Evolutionary conservation across 2,329 filamentous ascomycete species (phyloP), one percentile per base, ranked within the genome.

Genomic region (Anthostomella pinea): DNA sequence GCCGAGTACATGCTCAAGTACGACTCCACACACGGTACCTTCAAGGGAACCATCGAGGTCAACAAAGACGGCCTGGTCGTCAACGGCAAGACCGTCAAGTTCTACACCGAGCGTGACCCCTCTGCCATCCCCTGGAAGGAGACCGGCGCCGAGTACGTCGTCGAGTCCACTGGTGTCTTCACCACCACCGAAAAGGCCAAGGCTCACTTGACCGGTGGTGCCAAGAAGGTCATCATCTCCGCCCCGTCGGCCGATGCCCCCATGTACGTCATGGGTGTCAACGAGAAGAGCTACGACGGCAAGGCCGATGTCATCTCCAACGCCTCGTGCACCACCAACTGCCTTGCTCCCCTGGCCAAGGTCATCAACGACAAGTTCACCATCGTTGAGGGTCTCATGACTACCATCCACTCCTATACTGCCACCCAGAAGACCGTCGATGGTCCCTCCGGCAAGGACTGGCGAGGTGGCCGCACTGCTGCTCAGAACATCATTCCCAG

Each of bases 181-280:
- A 97, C 91, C 79, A 96, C 90, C 75, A 90, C 75, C 60, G 91
- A 95, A 52, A 95, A 95, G 87, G 91, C 91, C 67, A 80, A 78
- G 63, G 87, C 86, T 59, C 91, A 97, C 75, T 83, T 97, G 76
- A 84, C 86, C 74, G 91, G 90, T 67, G 91, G 91, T 69, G 91
- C 91, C 69, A 96, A 96, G 87, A 95, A 95, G 83, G 91, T 90
- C 69, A 73, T 90, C 77, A 90, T 91, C 79, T 93, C 87, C 56
- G 87, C 87, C 63, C 87, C 87, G 61, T 94, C 87, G 48, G 85
- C 86, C 56, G 93, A 98, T 76, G 93, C 93, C 64, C 91, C 91
- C 67, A 98, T 98, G 93, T 98, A 94, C 82, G 93, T 98, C 67
- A 94, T 96, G 83, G 93, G 93, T 68, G 93, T 98, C 77, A 98